phyloP scores from a whole-genome alignment of 202 grass and related monocot species.

The Brachypodium distachyon region DNA sequence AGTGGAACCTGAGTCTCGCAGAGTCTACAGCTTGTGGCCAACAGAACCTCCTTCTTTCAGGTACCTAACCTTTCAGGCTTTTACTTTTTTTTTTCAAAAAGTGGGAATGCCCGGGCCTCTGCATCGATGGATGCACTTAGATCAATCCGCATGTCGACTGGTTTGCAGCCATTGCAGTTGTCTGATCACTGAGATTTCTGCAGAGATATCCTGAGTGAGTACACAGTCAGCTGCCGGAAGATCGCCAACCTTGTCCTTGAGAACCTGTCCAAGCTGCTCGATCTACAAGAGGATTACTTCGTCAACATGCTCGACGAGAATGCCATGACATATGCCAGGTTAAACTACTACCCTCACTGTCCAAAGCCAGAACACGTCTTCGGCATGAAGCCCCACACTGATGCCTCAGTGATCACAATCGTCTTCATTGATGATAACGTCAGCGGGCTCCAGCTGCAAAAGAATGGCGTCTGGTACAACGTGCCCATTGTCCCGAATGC shows the following conservation, averaged over 20 bases:
- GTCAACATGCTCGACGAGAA: conserved; percentile 21
- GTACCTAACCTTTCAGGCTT: neutral
- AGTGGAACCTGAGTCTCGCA: conserved; percentile 35
- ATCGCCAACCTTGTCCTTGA: neutral
- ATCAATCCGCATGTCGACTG: neutral
- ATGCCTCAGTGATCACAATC: conserved; percentile 2
- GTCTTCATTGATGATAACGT: conserved; percentile 1
- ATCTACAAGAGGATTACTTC: conserved; percentile 16
- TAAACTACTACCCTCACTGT: conserved; percentile 35
- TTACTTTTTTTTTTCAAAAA: too few relatives aligned
- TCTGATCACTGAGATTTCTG: neutral
- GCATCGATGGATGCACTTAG: too few relatives aligned
- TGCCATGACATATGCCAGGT: conserved; percentile 7
- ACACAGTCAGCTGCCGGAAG: neutral
- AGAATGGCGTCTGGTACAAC: conserved; percentile 17
- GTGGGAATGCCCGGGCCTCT: too few relatives aligned
- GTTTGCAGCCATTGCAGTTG: neutral
- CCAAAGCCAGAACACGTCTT: conserved; percentile 13
- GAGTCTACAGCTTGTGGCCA: neutral
- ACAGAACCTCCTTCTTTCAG: conserved; percentile 13
- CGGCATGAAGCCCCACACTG: conserved; percentile 23
- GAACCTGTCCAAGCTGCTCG: conserved; percentile 22
- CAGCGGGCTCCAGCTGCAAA: conserved; percentile 27
- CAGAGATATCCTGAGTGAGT: conserved; percentile 1
- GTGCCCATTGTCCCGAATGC: conserved; percentile 5